phyloP scores from a whole-genome alignment of 192 early-diverging fungal species.

The Coemansia sp. region DNA sequence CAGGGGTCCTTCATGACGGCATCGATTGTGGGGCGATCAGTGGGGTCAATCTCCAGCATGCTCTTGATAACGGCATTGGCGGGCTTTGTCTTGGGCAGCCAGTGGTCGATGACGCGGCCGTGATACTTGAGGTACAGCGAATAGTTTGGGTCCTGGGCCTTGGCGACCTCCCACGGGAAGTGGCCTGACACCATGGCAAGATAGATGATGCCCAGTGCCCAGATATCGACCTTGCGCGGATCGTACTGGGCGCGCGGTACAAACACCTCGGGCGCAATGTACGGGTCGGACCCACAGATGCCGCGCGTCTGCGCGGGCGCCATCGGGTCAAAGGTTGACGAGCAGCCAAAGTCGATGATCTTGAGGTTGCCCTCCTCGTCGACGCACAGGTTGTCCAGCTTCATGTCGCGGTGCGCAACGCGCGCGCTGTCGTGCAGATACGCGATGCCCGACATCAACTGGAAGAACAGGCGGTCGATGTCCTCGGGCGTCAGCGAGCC shows the following conservation, averaged over 20 bases:
- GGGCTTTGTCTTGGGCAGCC: conserved; percentile 43
- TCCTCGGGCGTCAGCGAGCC: conserved; percentile 70
- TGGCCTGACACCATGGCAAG: conserved; percentile 69
- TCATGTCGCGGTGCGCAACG: conserved; percentile 85
- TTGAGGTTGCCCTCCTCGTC: conserved; percentile 72
- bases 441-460: conserved; percentile 70
- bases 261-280: conserved; percentile 92
- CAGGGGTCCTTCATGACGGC: conserved; percentile 74
- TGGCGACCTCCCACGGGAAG: conserved; percentile 70
- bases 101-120: conserved; percentile 56
- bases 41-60: conserved; percentile 74
- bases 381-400: conserved; percentile 82
- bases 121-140: conserved; percentile 57
- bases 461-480: conserved; percentile 79
- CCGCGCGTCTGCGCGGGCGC: conserved; percentile 71
- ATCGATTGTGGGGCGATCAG: conserved; percentile 73
- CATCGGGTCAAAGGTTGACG: conserved; percentile 70
- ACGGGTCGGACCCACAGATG: conserved; percentile 88
- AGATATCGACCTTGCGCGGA: conserved; percentile 82
- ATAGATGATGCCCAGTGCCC: conserved; percentile 86
- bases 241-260: conserved; percentile 67
- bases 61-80: conserved; percentile 58
- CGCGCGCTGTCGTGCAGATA: conserved; percentile 74
- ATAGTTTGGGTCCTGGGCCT: conserved; percentile 63
- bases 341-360: conserved; percentile 90